Conservation (phyloP, 352 stramenopile species). For the Phytophthora brassicae region DNA sequence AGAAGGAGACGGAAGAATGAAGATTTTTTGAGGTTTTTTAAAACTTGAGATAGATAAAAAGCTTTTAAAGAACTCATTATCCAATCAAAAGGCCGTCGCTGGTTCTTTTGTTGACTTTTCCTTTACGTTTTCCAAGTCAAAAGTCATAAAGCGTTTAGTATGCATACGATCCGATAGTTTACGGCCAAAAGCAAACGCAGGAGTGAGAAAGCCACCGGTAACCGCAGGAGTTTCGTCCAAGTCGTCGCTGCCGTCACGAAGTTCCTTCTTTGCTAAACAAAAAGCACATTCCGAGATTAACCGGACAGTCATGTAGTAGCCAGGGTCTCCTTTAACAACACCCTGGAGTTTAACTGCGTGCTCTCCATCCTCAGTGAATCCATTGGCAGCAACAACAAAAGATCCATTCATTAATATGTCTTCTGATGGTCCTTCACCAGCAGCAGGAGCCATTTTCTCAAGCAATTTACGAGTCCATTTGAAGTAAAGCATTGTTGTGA, state of each 20-base stretch:
- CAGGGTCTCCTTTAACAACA: conserved; percentile 33
- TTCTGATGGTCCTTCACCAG: conserved; percentile 70
- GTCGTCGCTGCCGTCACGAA: conserved; percentile 15
- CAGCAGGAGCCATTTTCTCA: conserved; percentile 53
- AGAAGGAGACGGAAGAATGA: conserved; percentile 18
- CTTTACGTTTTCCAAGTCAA: conserved; percentile 24
- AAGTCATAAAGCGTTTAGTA: conserved; percentile 40
- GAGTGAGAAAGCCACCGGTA: conserved; percentile 42
- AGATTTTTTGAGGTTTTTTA: no score
- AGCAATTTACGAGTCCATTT: conserved; percentile 54
- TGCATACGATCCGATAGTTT: conserved; percentile 39
- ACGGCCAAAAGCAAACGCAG: conserved; percentile 40
- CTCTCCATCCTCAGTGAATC: conserved; percentile 33
- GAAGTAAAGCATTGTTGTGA: conserved; percentile 43
- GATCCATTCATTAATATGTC: conserved; percentile 67
- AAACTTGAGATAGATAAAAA: not conserved
- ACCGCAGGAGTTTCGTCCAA: conserved; percentile 15
- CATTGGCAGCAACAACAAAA: conserved; percentile 52
- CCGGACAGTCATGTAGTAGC: conserved; percentile 43
- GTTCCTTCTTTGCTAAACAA: conserved; percentile 37
- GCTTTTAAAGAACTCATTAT: no score
- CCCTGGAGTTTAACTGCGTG: conserved; percentile 25
- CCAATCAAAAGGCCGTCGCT: conserved; percentile 11
- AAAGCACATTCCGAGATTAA: conserved; percentile 47
- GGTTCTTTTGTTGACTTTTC: conserved; percentile 5